Percentiles rank a stretch among this genome's conserved stretches.
These are phyloP conservation scores for Boeremia lycopersici DNA, from an alignment of 2,329 filamentous ascomycete species.

Conservation along the genomic window DNA sequence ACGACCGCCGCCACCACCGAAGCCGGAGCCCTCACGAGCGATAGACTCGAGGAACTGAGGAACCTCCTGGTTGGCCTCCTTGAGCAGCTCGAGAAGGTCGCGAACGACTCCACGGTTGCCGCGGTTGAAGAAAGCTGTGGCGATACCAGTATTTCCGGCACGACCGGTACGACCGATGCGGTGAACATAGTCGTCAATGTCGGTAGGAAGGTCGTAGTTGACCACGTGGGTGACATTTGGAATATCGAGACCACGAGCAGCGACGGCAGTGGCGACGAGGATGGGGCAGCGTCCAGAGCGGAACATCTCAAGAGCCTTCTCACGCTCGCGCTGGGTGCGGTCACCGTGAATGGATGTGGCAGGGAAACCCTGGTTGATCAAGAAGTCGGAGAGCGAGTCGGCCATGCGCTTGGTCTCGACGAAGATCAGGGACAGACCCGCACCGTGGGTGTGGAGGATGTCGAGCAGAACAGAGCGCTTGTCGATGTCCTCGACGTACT, in stretches of 20 bases:
- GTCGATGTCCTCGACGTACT: constrained; percentile 95
- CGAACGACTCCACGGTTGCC: constrained; percentile 98
- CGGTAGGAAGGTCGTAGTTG: constrained; percentile 99
- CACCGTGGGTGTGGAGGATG: constrained; percentile 92
- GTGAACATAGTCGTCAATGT: constrained; percentile 98
- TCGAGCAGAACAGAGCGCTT: constrained; percentile 98
- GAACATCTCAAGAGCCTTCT: constrained; percentile 97
- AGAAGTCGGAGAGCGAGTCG: constrained; percentile 94
- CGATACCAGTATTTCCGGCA: constrained; percentile 98
- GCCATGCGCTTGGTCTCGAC: constrained; percentile 99
- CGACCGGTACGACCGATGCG: constrained; percentile 99
- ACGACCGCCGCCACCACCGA: constrained; percentile 74
- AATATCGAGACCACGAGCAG: constrained; percentile 71
- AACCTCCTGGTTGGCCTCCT: constrained; percentile 98
- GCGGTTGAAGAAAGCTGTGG: constrained; percentile 99
- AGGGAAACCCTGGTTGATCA: constrained; percentile 98
- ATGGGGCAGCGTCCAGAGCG: constrained; percentile 94
- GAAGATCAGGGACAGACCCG: constrained; percentile 92
- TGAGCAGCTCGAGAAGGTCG: constrained; percentile 94
- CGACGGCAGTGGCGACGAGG: constrained; percentile 94
- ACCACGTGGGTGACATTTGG: constrained; percentile 96
- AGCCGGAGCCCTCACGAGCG: constrained; percentile 87
- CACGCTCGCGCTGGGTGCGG: constrained; percentile 97
- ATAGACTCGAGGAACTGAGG: constrained; percentile 95
- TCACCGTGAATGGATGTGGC: constrained; percentile 99